These are phyloP conservation scores for Gymnopilus dilepis DNA, from an alignment of 768 basidiomycete genomes.

Conservation along the genomic window DNA sequence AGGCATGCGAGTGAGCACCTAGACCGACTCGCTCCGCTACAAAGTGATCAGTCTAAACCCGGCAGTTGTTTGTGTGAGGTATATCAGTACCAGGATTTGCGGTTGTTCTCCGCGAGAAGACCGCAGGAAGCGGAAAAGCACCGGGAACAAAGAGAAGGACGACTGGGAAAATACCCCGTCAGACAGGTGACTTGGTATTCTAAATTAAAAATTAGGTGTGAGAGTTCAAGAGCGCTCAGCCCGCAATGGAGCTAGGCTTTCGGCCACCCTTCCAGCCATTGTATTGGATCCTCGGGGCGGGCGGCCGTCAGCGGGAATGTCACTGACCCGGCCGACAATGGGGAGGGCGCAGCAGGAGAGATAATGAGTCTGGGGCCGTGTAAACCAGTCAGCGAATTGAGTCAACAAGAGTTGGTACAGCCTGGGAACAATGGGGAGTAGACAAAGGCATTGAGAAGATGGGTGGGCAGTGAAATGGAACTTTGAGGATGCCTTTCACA, in stretches of 20 bases:
- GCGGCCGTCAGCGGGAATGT: slow-evolving; percentile 12
- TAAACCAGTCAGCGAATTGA: neutral
- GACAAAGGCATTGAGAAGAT: slow-evolving; percentile 5
- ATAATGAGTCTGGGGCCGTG: neutral
- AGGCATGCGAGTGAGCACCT: slow-evolving; percentile 2
- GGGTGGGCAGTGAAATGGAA: slow-evolving; percentile 22
- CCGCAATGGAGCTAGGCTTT: slow-evolving; percentile 31
- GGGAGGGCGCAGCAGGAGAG: slow-evolving; percentile 6
- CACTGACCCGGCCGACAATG: slow-evolving; percentile 12
- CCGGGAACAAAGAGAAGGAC: slow-evolving; percentile 16
- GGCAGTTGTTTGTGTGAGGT: slow-evolving; percentile 1
- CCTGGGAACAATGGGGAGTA: slow-evolving; percentile 5
- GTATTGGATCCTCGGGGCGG: slow-evolving; percentile 20
- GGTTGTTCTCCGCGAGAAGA: slow-evolving; percentile 19
- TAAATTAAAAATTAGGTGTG: slow-evolving; percentile 36
- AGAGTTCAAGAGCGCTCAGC: slow-evolving; percentile 31
- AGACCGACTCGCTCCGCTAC: slow-evolving; percentile 9
- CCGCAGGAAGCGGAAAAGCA: slow-evolving; percentile 24
- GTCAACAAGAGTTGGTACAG: neutral
- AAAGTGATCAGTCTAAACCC: slow-evolving; percentile 3
- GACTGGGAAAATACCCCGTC: slow-evolving; percentile 14
- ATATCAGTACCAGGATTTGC: slow-evolving; percentile 11
- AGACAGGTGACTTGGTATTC: slow-evolving; percentile 36
- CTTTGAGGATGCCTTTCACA: slow-evolving; percentile 21
- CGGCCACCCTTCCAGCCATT: slow-evolving; percentile 12